Base-by-base conservation (phyloP, 208 protist genomes). In the Wallacemonas sp. region DNA sequence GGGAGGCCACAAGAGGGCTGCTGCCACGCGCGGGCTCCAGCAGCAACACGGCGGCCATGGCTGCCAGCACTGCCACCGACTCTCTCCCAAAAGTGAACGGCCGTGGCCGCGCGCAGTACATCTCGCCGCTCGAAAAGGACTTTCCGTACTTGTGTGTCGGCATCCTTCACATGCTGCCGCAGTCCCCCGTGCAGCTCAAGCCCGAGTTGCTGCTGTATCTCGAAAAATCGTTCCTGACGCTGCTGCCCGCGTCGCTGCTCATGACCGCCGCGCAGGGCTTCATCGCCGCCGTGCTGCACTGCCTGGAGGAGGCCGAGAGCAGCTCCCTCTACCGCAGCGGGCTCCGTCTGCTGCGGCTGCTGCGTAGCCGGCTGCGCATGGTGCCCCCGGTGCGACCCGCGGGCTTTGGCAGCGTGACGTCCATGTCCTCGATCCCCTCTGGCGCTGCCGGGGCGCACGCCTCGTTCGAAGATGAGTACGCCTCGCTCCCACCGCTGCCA, bases 261-360 rank as follows among this genome's bases (percentile, higher is more conserved):
- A 76, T 61, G 48, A 65, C 46, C 39, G 79, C 48, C 48, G 62
- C 64, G 11, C 70, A 74, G 30, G 81, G 81, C 36, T 3, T 90
- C 23, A 43, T 90, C 52, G 56, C 64, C 3, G 75, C 71, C 3
- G 56, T 90, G 12, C 61, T 87, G 9, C 69, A 60, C 48, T 82
- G 74, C 30, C 32, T 90, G 14, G 85, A 92, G 63, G 85, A 92
- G 70, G 70, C 64, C 4, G 81, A 87, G 47, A 78, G 70, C 27
- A 85, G 70, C 38, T 60, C 70, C 5, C 72, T 88, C 32, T 83
- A 88, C 54, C 81, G 74, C n/a, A 58, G 67, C 8, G 73, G 72
- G 6, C 57, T 85, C 48, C 54, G 72, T 23, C 67, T 87, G 36
- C 61, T 91, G 23, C 61, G 46, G 21, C 30, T 47, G 24, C 44